Evolutionary conservation across 2,329 filamentous ascomycete species (phyloP).

Genomic region (Teratosphaeria gauchensis): DNA sequence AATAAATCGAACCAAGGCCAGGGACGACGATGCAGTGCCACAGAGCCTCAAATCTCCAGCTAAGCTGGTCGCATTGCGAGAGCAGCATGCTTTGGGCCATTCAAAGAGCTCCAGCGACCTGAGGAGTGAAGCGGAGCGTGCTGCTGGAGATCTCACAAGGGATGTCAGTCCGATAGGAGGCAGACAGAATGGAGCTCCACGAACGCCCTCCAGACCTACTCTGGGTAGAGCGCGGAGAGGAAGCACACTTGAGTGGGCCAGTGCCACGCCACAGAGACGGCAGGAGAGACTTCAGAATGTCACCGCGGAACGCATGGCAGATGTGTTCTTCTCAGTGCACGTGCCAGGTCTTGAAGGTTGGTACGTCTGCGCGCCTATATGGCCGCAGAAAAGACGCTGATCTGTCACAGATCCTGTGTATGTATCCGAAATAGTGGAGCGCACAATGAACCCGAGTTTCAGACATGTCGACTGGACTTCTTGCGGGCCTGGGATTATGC

Average conservation of each 20-base stretch:
- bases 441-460: conserved; percentile 86
- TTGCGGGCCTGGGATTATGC: conserved; percentile 54
- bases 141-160: neutral
- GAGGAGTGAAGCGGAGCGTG: conserved; percentile 22
- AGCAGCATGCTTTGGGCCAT: conserved; percentile 41
- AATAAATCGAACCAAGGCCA: conserved; percentile 48
- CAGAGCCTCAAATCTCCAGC: conserved; percentile 56
- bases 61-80: conserved; percentile 51
- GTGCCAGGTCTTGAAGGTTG: conserved; percentile 43
- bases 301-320: conserved; percentile 62
- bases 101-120: conserved; percentile 52
- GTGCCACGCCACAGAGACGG: conserved; percentile 48
- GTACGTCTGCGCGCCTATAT: conserved; percentile 4
- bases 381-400: conserved; percentile 7
- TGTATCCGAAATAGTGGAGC: conserved; percentile 70
- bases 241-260: conserved; percentile 55
- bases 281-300: conserved; percentile 70
- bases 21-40: conserved; percentile 66
- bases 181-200: conserved; percentile 4
- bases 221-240: conserved; percentile 39
- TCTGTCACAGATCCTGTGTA: conserved; percentile 62
- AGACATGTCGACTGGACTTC: conserved; percentile 67
- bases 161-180: conserved; percentile 5
- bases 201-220: conserved; percentile 25
- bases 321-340: conserved; percentile 83